Evolutionary conservation across 139 green algal genomes (phyloP).

Genomic region (Auxenochlorella protothecoides): DNA sequence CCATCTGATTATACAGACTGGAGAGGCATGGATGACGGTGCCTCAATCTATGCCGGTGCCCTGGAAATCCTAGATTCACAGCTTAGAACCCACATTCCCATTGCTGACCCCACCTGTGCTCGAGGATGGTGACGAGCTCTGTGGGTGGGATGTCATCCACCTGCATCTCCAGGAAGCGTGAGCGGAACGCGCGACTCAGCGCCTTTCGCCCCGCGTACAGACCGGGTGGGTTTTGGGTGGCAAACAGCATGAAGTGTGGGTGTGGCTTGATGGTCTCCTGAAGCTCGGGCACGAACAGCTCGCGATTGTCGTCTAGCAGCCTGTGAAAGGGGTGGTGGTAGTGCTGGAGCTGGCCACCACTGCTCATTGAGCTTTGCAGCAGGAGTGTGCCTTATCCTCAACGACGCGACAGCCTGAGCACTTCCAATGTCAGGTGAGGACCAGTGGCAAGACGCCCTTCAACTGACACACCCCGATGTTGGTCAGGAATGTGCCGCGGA

Average conservation of each 20-base stretch:
- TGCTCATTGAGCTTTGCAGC: too few relatives aligned
- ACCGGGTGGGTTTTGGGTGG: constrained; percentile 92
- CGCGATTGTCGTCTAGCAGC: constrained; percentile 96
- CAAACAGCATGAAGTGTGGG: constrained; percentile 99
- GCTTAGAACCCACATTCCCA: too few relatives aligned
- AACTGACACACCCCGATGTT: too few relatives aligned
- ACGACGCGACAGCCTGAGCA: too few relatives aligned
- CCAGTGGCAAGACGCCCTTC: too few relatives aligned
- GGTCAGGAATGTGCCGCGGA: too few relatives aligned
- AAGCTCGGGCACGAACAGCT: constrained; percentile 96
- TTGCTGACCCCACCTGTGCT: constrained; percentile 46
- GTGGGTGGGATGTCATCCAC: constrained; percentile 90
- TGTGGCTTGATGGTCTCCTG: constrained; percentile 86
- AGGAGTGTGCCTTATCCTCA: too few relatives aligned
- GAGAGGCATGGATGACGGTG: constrained; percentile 21
- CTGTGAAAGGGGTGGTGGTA: constrained; percentile 19
- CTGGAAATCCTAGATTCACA: too few relatives aligned
- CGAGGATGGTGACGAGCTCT: constrained; percentile 84
- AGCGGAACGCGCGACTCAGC: constrained; percentile 72
- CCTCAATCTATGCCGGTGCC: too few relatives aligned
- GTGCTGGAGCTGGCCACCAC: not conserved
- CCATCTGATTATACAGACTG: too few relatives aligned
- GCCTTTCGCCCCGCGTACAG: constrained; percentile 79
- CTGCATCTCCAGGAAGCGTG: constrained; percentile 96
- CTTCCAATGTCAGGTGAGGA: too few relatives aligned